A percentile compares a stretch with the other conserved stretches of the same genome.
These are phyloP conservation scores for Erodium maritimum DNA, from an alignment of 345 rosid genomes.

Conservation along the genomic window DNA sequence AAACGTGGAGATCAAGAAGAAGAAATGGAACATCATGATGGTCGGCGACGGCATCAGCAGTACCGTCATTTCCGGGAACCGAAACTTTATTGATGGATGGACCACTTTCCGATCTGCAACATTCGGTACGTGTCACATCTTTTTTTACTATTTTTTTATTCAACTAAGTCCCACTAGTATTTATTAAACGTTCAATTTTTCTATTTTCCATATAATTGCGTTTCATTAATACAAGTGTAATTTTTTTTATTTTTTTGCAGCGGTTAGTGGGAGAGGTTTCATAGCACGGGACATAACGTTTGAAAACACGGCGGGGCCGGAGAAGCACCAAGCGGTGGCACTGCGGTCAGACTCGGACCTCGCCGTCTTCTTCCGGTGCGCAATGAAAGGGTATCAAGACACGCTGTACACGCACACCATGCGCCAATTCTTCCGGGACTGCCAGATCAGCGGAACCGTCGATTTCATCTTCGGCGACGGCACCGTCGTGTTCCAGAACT, in stretches of 20 bases:
- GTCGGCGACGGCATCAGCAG: constrained; percentile 59
- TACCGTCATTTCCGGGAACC: constrained; percentile 51
- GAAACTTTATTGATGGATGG: constrained; percentile 64
- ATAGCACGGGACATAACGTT: constrained; percentile 64
- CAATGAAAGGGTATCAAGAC: constrained; percentile 67
- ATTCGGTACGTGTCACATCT: constrained; percentile 50
- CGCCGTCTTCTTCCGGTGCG: constrained; percentile 48
- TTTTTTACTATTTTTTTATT: too few species aligned
- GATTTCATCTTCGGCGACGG: constrained; percentile 89
- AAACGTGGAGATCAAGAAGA: constrained; percentile 65
- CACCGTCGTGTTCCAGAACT: constrained; percentile 59
- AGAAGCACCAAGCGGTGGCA: constrained; percentile 82
- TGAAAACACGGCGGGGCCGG: constrained; percentile 78
- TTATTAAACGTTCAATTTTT: too few species aligned
- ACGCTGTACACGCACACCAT: constrained; percentile 74
- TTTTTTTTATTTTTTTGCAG: constrained; percentile 24
- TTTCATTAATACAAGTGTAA: neutral
- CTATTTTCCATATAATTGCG: too few species aligned
- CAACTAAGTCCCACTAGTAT: neutral
- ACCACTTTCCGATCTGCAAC: constrained; percentile 87
- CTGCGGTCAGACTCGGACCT: constrained; percentile 70
- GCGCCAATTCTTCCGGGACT: constrained; percentile 84
- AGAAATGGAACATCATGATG: constrained; percentile 75
- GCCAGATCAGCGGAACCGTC: constrained; percentile 65
- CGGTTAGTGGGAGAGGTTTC: constrained; percentile 81